These are phyloP conservation scores for Mortierella sp. DNA, from an alignment of 371 early-diverging fungal species.

Conservation along the genomic window DNA sequence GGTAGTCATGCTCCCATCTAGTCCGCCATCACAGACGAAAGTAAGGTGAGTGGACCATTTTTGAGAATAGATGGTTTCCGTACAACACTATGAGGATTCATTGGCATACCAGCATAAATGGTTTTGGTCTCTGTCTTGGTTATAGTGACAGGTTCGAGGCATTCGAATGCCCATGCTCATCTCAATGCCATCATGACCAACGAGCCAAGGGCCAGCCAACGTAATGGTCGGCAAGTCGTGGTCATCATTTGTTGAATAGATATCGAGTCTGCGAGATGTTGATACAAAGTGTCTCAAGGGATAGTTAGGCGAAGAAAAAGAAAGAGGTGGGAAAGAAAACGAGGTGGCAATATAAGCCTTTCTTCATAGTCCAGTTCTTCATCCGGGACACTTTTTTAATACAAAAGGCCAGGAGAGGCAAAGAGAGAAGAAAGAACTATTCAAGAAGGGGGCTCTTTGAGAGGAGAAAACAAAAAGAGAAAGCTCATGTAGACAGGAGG, in stretches of 20 bases:
- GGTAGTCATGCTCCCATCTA: slow-evolving; percentile 21
- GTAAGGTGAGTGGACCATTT: background rate
- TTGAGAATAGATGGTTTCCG: background rate
- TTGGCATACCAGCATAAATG: slow-evolving; percentile 11
- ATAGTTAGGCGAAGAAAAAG: background rate
- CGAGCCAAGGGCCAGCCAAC: slow-evolving; percentile 7
- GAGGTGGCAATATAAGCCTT: background rate
- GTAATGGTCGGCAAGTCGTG: background rate
- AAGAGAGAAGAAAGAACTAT: background rate
- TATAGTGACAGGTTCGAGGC: slow-evolving; percentile 8
- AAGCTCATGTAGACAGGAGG: background rate
- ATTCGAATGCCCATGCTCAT: background rate
- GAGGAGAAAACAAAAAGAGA: background rate
- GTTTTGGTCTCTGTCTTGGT: slow-evolving; percentile 20
- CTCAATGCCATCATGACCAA: background rate
- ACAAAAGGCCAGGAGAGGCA: background rate
- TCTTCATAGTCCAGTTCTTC: background rate
- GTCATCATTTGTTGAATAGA: background rate
- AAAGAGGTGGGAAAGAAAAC: background rate
- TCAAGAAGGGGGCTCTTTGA: background rate
- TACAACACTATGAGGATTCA: no score
- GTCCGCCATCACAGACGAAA: background rate
- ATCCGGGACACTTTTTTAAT: background rate
- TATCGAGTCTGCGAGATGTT: no score
- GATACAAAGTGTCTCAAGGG: background rate